Conservation (phyloP, 2,329 filamentous ascomycete species). For the Triangularia setosa region DNA sequence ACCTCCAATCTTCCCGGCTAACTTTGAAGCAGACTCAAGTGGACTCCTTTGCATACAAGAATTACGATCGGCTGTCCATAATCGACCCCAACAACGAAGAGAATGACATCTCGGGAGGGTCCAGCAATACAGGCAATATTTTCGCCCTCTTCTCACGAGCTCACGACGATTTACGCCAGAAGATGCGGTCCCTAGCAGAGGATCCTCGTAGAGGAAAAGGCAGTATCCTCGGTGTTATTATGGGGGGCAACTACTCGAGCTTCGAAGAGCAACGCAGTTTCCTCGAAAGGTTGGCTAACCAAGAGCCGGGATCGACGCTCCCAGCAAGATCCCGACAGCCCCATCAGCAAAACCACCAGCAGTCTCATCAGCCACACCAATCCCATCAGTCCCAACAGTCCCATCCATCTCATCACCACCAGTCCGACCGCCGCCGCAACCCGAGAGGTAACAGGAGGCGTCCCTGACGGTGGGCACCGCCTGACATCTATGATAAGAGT, state of each 20-base stretch:
- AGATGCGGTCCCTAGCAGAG: conserved; percentile 51
- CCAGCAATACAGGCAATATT: conserved; percentile 64
- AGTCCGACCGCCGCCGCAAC: background rate
- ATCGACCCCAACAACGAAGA: conserved; percentile 81
- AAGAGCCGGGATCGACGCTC: background rate
- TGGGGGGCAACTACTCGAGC: conserved; percentile 74
- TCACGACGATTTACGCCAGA: conserved; percentile 51
- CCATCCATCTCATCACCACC: background rate
- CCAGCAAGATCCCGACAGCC: background rate
- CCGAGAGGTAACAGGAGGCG: background rate
- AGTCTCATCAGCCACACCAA: background rate
- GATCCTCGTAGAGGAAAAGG: conserved; percentile 38
- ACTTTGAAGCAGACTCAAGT: conserved; percentile 39
- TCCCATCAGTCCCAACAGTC: background rate
- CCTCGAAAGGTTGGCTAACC: conserved; percentile 44
- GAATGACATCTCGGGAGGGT: conserved; percentile 91
- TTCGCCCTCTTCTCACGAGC: conserved; percentile 66
- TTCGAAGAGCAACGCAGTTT: conserved; percentile 67
- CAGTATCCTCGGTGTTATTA: conserved; percentile 68
- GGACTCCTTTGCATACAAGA: conserved; percentile 50
- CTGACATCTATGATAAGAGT: background rate
- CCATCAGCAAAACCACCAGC: background rate
- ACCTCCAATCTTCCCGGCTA: background rate
- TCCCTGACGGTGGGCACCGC: background rate
- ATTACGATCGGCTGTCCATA: conserved; percentile 70